Evolutionary conservation across 2,329 filamentous ascomycete genomes (phyloP), one percentile per base, ranked within the genome.

Genomic region (Thelonectria olida): DNA sequence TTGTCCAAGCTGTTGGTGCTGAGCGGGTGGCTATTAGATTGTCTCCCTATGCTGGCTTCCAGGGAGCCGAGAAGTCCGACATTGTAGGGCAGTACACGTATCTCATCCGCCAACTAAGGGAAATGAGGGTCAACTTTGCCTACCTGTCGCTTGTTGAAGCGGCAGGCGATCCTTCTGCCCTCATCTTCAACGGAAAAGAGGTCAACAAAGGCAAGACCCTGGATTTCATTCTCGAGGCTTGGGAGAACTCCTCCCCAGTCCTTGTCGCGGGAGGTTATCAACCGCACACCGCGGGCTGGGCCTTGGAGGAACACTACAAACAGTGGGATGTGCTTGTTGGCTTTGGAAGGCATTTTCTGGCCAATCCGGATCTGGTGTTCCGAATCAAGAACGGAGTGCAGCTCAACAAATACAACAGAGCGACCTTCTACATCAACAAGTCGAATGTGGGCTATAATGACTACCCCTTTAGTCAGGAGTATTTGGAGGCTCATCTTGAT

Each of bases 21-120:
- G 65, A 72, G 17, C 72, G 67, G 0, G 80, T 80, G 66, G 80
- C 78, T 1, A 66, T 83, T 2, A 72, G 82, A 4, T 71, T 83
- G 0, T 72, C 71, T 1, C 73, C 73, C 1, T 74, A 71, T 44
- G 71, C 70, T 5, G 55, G 54, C 1, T 75, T 74, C 52, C 72
- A 73, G 15, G 72, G 64, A 0, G 48, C 65, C 1, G 56, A 68
- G 27, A 69, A 66, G 2, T 63, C 64, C 1, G 62, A 75, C 9
- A 50, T 66, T 9, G 42, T 63, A 13, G 64, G 39, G 7, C 70
- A 65, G 34, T 74, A 68, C 15, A 61, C 55, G 7, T 75, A 74
- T 42, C 54, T 75, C 34, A 41, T 74, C n/a, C 54, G 45, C 1
- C 58, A 74, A 31, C 54, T 74, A 2, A 73, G 72, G 56, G 65